Percentiles rank a stretch among this genome's conserved stretches.
Evolutionary conservation across 495 filamentous ascomycete genomes (phyloP).

Genomic region (Talaromyces stipitatus): DNA sequence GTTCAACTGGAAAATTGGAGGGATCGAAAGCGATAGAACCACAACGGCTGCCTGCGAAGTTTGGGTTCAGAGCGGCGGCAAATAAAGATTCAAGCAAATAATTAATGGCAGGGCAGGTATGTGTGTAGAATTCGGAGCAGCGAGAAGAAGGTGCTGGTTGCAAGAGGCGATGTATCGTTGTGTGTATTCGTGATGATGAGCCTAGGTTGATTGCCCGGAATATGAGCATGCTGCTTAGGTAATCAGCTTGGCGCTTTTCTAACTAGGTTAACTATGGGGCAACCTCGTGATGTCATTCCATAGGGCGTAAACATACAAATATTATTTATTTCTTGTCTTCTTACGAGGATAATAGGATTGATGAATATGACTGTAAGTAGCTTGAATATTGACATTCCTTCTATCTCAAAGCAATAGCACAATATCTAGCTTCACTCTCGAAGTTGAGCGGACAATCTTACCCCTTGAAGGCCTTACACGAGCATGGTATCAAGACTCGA

Average conservation of each 20-base stretch:
- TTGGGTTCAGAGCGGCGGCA: not conserved
- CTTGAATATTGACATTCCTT: not conserved
- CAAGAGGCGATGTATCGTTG: not conserved
- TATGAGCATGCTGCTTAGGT: not conserved
- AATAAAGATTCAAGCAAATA: not conserved
- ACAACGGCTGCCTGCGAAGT: not conserved
- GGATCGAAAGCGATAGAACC: not conserved
- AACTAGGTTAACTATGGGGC: not conserved
- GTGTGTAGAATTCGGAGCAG: not conserved
- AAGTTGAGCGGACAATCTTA: no score
- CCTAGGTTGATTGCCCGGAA: not conserved
- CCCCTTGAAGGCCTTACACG: no score
- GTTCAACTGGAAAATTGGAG: constrained; percentile 9
- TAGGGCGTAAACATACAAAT: constrained; percentile 1
- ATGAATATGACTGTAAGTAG: not conserved
- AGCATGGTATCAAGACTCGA: no score
- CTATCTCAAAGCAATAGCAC: no score
- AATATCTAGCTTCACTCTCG: no score
- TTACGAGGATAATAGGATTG: not conserved
- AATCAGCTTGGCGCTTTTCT: not conserved
- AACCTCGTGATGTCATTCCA: constrained; percentile 1
- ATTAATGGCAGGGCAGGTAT: not conserved
- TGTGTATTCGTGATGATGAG: not conserved
- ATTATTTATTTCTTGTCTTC: no score
- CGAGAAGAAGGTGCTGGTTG: not conserved